Evolutionary conservation across 2,329 filamentous ascomycete species (phyloP), one percentile per base, ranked within the genome.

Genomic region (Aspergillus pseudoglaucus): DNA sequence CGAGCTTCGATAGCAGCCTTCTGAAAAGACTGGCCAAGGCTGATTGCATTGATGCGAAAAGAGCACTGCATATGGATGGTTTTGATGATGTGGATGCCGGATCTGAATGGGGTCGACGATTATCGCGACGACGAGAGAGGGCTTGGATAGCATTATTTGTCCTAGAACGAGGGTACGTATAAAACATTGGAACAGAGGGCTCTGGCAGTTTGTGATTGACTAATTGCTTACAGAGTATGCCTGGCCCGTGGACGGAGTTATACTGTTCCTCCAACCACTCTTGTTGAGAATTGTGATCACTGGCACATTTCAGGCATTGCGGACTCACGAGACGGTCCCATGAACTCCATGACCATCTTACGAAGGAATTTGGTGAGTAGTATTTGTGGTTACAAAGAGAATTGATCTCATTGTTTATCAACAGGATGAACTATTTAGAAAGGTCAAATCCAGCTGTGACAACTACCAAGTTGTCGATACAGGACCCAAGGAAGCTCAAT

Each of bases 141-240:
- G 80, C 81, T 6, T 88, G 84, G 84, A 75, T 88, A 47, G 80
- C 84, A 0, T 66, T 88, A 1, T 88, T 87, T 60, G 84, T 87
- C 0, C 75, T 88, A 1, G 85, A 88, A 59, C 73, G 85, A 65
- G 85, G 84, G 73, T 81, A 44, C 46, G 58, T n/a, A 23, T 30
- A 2, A 20, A 32, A 10, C 8, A 32, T 20, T 30, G 15, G 18
- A 12, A 25, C 18, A 20, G 20, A 20, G 20, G 20, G 23, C 9
- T 7, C 4, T 32, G 22, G 18, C 27, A 25, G 22, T 35, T 14
- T 25, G 41, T 39, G 10, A 42, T 14, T 42, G 15, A 42, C 22
- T 7, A 1, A 12, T 17, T 48, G 6, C 42, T 3, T 48, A 9
- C 46, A 76, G 79, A 27, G 84, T 87, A 60, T 87, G 84, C 42